Percentiles rank a stretch among this genome's conserved stretches.
phyloP scores from a whole-genome alignment of 2,329 filamentous ascomycete species.

The Fusarium globosum region DNA sequence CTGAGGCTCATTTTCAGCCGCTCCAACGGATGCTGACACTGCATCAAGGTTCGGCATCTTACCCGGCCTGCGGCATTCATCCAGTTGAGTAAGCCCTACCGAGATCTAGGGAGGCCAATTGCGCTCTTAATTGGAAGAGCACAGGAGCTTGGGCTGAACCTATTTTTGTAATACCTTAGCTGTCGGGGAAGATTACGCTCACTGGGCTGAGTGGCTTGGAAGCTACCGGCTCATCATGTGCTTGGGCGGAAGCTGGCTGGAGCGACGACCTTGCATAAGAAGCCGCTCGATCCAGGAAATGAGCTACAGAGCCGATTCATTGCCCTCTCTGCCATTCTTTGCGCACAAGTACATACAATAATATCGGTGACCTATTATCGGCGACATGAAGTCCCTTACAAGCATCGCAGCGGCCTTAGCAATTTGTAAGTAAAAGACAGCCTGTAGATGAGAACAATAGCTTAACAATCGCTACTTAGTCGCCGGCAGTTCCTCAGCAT shows the following conservation, averaged over 20 bases:
- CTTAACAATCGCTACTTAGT: not conserved
- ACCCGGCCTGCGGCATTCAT: too few relatives aligned
- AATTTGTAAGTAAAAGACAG: not conserved
- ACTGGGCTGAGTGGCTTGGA: not conserved
- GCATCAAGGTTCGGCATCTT: not conserved
- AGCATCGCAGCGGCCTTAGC: not conserved
- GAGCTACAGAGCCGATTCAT: not conserved
- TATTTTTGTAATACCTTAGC: not conserved
- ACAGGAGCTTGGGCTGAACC: not conserved
- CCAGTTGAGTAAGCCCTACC: not conserved
- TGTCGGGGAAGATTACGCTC: not conserved
- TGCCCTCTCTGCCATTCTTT: accelerated
- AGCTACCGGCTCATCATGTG: not conserved
- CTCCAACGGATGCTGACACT: not conserved
- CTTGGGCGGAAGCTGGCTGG: not conserved
- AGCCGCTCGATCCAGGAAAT: not conserved
- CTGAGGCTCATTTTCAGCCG: not conserved
- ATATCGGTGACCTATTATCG: not conserved
- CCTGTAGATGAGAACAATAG: too few relatives aligned
- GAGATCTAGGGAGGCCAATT: accelerated
- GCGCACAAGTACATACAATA: accelerated
- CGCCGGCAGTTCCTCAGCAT: not conserved
- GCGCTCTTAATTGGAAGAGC: not conserved
- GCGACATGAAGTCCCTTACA: not conserved
- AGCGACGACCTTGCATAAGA: not conserved